Percentiles rank a stretch among this genome's conserved stretches.
Evolutionary conservation across 225 moss, liverwort and hornwort genomes (phyloP).

Genomic region (Rhytidiadelphus loreus): DNA sequence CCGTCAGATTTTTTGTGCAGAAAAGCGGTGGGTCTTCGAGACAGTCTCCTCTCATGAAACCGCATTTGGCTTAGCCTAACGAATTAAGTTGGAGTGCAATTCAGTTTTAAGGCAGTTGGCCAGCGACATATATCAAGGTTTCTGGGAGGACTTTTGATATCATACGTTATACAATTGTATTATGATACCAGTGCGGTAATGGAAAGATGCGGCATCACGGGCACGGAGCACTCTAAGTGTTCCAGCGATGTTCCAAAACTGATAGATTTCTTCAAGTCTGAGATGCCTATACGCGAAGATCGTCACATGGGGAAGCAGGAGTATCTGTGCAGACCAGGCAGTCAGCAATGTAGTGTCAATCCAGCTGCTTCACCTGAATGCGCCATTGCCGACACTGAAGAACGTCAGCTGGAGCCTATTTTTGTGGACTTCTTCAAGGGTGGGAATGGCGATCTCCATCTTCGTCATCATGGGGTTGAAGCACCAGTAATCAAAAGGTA

Average conservation of each 20-base stretch:
- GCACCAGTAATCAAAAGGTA: slow-evolving; percentile 7
- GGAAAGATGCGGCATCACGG: neutral
- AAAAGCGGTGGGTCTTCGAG: neutral
- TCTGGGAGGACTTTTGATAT: neutral
- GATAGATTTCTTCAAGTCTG: slow-evolving; percentile 19
- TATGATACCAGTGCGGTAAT: neutral
- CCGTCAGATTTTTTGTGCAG: neutral
- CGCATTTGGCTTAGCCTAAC: neutral
- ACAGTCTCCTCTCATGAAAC: neutral
- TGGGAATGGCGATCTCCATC: neutral
- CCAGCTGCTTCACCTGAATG: neutral
- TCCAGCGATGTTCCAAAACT: neutral
- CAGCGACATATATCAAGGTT: neutral
- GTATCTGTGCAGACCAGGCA: neutral
- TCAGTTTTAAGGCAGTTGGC: neutral
- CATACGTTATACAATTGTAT: neutral
- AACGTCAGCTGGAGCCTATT: neutral
- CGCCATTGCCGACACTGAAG: neutral
- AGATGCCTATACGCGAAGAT: neutral
- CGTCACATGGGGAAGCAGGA: neutral
- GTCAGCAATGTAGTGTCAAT: neutral
- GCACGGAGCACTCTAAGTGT: neutral
- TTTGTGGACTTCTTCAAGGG: slow-evolving; percentile 6
- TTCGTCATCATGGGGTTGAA: neutral
- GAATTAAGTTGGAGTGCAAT: neutral